A percentile compares a stretch with the other conserved stretches of the same genome.
phyloP scores from a whole-genome alignment of 2,329 filamentous ascomycete genomes.

The Byssochlamys sp. region DNA sequence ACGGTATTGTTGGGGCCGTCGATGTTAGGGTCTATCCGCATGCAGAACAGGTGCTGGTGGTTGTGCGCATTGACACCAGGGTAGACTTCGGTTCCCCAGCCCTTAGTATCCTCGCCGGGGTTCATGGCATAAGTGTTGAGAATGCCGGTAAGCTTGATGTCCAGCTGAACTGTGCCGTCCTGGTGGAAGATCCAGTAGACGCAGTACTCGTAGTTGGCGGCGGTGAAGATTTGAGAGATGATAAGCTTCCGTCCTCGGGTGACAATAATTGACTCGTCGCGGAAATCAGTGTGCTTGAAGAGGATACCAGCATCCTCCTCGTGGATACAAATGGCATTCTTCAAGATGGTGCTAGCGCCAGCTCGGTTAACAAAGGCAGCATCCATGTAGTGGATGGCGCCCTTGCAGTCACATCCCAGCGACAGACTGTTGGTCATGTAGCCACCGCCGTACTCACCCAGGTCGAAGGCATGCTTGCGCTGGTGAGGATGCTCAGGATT shows the following conservation, averaged over 20 bases:
- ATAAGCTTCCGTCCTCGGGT: constrained; percentile 78
- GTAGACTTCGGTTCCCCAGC: constrained; percentile 87
- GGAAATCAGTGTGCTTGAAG: constrained; percentile 91
- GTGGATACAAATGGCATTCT: constrained; percentile 91
- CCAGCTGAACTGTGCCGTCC: constrained; percentile 82
- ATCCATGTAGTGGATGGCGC: constrained; percentile 83
- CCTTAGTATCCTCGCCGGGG: constrained; percentile 67
- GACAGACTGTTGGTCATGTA: constrained; percentile 42
- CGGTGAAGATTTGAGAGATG: constrained; percentile 85
- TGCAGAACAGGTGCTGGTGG: constrained; percentile 89
- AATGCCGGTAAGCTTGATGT: constrained; percentile 85
- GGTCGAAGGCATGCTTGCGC: constrained; percentile 39
- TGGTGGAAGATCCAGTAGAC: constrained; percentile 85
- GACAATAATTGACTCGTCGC: constrained; percentile 76
- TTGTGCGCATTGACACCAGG: constrained; percentile 89
- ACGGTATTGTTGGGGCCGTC: constrained; percentile 78
- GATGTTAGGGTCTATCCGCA: constrained; percentile 77
- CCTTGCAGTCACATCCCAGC: constrained; percentile 59
- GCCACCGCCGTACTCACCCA: constrained; percentile 40
- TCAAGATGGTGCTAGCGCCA: constrained; percentile 68
- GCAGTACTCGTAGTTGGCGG: constrained; percentile 91
- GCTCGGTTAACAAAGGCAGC: constrained; percentile 71
- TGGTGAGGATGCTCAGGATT: constrained; percentile 42
- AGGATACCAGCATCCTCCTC: constrained; percentile 86
- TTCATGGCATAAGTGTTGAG: constrained; percentile 82